phyloP scores from a whole-genome alignment of 2,329 filamentous ascomycete genomes.

The Cephalotrichum gorgonifer region DNA sequence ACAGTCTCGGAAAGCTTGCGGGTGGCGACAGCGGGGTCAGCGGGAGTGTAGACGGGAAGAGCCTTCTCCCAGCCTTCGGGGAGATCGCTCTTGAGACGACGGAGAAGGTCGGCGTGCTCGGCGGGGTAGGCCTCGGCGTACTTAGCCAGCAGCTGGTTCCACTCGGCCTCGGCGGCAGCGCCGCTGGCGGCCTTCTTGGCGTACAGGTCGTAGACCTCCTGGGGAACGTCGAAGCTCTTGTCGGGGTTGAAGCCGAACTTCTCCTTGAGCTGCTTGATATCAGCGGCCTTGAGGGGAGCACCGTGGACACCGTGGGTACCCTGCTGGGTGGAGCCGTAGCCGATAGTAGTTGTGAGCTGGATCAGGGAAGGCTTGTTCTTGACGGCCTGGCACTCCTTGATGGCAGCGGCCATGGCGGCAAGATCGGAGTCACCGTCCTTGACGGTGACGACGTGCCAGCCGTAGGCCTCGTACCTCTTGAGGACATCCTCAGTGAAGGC shows the following conservation, averaged over 20 bases:
- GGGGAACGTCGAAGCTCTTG: constrained; percentile 84
- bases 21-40: constrained; percentile 71
- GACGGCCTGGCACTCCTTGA: constrained; percentile 74
- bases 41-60: constrained; percentile 82
- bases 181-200: constrained; percentile 75
- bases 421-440: constrained; percentile 84
- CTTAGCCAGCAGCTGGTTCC: constrained; percentile 86
- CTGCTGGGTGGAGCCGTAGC: constrained; percentile 85
- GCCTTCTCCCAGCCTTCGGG: constrained; percentile 94
- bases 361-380: constrained; percentile 96
- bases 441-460: constrained; percentile 85
- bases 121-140: constrained; percentile 70
- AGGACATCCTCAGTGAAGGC: constrained; percentile 95
- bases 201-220: constrained; percentile 90
- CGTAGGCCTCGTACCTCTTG: constrained; percentile 93
- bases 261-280: constrained; percentile 85
- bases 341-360: constrained; percentile 95
- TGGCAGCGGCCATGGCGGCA: constrained; percentile 75
- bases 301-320: constrained; percentile 95
- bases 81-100: constrained; percentile 72
- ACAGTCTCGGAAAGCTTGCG: constrained; percentile 95
- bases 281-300: constrained; percentile 87
- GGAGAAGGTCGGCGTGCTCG: constrained; percentile 70
- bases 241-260: constrained; percentile 95
- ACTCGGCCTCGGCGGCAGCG: constrained; percentile 83